Evolutionary conservation across 306 rosid species (phyloP).

Genomic region (Sicyos baderoa): DNA sequence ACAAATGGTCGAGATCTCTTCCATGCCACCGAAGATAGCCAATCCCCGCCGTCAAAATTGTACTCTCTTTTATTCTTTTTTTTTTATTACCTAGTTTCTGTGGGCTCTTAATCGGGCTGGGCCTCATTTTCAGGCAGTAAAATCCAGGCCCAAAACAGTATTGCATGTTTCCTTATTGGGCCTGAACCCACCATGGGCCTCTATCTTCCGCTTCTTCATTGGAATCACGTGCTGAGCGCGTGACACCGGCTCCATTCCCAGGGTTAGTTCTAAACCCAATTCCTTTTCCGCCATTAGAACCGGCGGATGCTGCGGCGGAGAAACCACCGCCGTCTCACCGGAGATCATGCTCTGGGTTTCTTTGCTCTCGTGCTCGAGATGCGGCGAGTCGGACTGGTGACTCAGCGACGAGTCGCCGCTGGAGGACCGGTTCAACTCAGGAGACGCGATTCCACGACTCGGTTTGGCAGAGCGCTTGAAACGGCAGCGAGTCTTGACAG

Average conservation of each 20-base stretch:
- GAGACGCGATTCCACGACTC: slow-evolving; percentile 18
- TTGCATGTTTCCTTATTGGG: slow-evolving; percentile 29
- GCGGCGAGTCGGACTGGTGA: slow-evolving; percentile 66
- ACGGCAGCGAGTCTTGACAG: slow-evolving; percentile 57
- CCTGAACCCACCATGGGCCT: slow-evolving; percentile 11
- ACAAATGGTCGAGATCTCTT: slow-evolving; percentile 36
- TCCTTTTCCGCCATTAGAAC: slow-evolving; percentile 34
- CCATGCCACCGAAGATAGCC: slow-evolving; percentile 19
- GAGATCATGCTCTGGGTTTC: slow-evolving; percentile 77
- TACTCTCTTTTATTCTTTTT: not conserved
- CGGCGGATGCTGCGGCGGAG: slow-evolving; percentile 31
- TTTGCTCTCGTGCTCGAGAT: slow-evolving; percentile 51
- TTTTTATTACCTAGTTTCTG: not conserved
- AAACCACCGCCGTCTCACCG: slow-evolving; percentile 49
- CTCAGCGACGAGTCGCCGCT: slow-evolving; percentile 88
- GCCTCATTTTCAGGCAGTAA: slow-evolving; percentile 24
- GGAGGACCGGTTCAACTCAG: slow-evolving; percentile 47
- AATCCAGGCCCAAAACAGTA: slow-evolving; percentile 43
- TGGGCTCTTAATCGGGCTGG: slow-evolving; percentile 11
- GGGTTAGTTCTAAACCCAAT: slow-evolving; percentile 60
- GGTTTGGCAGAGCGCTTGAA: slow-evolving; percentile 40
- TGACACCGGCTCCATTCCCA: slow-evolving; percentile 55
- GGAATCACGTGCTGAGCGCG: slow-evolving; percentile 56
- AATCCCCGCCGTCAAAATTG: slow-evolving; percentile 49
- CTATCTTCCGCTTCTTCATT: slow-evolving; percentile 63